Percentiles rank a stretch among this genome's conserved stretches.
Evolutionary conservation across 2,329 filamentous ascomycete genomes (phyloP).

Genomic region (Ilyonectria robusta): DNA sequence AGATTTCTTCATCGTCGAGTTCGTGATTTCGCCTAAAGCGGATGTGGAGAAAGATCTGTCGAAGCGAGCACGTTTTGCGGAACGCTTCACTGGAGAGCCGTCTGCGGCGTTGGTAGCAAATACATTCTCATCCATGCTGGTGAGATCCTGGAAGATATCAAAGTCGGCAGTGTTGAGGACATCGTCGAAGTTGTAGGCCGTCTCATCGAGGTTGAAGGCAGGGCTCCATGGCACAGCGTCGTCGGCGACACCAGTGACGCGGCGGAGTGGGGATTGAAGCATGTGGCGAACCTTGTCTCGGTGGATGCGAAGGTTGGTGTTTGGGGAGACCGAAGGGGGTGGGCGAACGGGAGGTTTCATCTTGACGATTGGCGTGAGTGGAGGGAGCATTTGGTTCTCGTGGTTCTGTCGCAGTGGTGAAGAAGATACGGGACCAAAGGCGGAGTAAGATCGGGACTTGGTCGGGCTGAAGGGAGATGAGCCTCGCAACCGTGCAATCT

Average conservation of each 20-base stretch:
- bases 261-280: constrained; percentile 80
- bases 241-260: constrained; percentile 62
- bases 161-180: constrained; percentile 67
- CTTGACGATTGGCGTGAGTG: constrained; percentile 87
- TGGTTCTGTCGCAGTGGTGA: constrained; percentile 74
- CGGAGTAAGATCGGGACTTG: constrained; percentile 72
- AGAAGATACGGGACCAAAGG: constrained; percentile 71
- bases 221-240: constrained; percentile 73
- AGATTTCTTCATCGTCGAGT: constrained; percentile 65
- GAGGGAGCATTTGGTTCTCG: constrained; percentile 77
- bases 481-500: constrained; percentile 92
- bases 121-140: constrained; percentile 47
- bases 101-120: constrained; percentile 61
- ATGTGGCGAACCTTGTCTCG: constrained; percentile 86
- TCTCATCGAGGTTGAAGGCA: constrained; percentile 75
- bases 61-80: constrained; percentile 70
- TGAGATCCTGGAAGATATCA: constrained; percentile 71
- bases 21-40: constrained; percentile 73
- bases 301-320: constrained; percentile 91
- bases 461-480: constrained; percentile 95
- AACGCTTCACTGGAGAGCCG: constrained; percentile 78
- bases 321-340: constrained; percentile 88
- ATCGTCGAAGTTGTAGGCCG: constrained; percentile 64
- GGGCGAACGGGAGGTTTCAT: constrained; percentile 73
- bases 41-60: constrained; percentile 75